These are phyloP conservation scores for Cladophialophora chaetospira DNA, from an alignment of 2,329 filamentous ascomycete genomes.

Conservation along the genomic window DNA sequence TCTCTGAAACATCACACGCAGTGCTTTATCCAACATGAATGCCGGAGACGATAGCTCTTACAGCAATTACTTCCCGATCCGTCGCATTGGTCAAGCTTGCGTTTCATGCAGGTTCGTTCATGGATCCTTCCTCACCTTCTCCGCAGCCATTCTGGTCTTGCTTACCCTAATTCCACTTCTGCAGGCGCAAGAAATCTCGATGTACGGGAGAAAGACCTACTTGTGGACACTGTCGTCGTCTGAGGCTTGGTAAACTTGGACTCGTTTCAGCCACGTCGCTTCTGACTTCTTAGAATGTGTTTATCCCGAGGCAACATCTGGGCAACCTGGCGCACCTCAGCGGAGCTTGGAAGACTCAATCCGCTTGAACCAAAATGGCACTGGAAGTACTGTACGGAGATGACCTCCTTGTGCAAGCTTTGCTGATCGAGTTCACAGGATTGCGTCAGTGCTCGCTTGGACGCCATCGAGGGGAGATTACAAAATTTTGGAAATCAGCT, in stretches of 20 bases:
- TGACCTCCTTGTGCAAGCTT: neutral
- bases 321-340: neutral
- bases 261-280: neutral
- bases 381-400: neutral
- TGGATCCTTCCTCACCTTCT: neutral
- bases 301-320: neutral
- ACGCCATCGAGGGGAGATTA: neutral
- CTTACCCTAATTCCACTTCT: neutral
- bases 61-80: constrained; percentile 1
- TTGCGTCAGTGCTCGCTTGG: neutral
- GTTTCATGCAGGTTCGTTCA: neutral
- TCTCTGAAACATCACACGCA: neutral
- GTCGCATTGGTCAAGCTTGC: neutral
- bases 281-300: neutral
- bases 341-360: neutral
- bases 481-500: neutral
- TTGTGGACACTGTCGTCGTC: neutral
- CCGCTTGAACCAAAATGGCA: neutral
- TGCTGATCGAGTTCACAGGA: neutral
- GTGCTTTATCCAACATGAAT: neutral
- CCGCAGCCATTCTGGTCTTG: neutral
- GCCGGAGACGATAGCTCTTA: neutral
- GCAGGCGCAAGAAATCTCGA: constrained; percentile 1
- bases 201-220: neutral
- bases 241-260: neutral